A percentile compares a stretch with the other conserved stretches of the same genome.
phyloP scores from a whole-genome alignment of 2,329 filamentous ascomycete genomes.

The Cercospora berteroae region DNA sequence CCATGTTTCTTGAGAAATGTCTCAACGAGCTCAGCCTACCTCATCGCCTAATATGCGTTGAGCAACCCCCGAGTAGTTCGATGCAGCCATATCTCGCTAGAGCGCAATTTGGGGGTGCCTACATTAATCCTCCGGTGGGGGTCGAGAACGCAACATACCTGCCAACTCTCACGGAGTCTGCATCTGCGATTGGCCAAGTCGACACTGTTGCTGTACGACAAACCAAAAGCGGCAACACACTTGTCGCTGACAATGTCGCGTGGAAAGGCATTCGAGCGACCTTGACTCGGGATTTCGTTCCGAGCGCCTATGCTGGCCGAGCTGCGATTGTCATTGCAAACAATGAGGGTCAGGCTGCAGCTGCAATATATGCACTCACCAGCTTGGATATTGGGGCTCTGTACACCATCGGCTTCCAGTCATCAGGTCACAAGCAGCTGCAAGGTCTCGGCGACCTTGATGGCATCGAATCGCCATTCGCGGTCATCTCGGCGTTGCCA shows the following conservation, averaged over 20 bases:
- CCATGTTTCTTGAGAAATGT: slow-evolving; percentile 74
- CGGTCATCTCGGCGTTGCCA: slow-evolving; percentile 75
- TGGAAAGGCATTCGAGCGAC: slow-evolving; percentile 85
- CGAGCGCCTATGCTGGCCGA: slow-evolving; percentile 74
- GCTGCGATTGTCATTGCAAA: slow-evolving; percentile 74
- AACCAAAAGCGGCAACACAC: slow-evolving; percentile 51
- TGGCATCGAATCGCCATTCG: slow-evolving; percentile 74
- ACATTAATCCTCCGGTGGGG: slow-evolving; percentile 69
- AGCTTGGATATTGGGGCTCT: slow-evolving; percentile 74
- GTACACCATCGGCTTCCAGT: slow-evolving; percentile 77
- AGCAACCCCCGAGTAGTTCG: slow-evolving; percentile 64
- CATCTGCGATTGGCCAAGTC: slow-evolving; percentile 73
- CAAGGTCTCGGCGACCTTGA: slow-evolving; percentile 76
- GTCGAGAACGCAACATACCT: slow-evolving; percentile 57
- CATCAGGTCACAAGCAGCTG: slow-evolving; percentile 52
- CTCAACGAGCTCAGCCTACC: slow-evolving; percentile 70
- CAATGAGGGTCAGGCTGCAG: slow-evolving; percentile 71
- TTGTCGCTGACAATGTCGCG: slow-evolving; percentile 77
- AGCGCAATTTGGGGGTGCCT: slow-evolving; percentile 76
- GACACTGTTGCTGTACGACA: slow-evolving; percentile 72
- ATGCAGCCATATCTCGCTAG: slow-evolving; percentile 72
- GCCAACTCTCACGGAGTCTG: slow-evolving; percentile 69
- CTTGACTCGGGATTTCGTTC: slow-evolving; percentile 75
- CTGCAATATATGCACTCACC: slow-evolving; percentile 74
- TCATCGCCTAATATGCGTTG: slow-evolving; percentile 73